phyloP scores from a whole-genome alignment of 768 basidiomycete species.

The Boletales sp. region DNA sequence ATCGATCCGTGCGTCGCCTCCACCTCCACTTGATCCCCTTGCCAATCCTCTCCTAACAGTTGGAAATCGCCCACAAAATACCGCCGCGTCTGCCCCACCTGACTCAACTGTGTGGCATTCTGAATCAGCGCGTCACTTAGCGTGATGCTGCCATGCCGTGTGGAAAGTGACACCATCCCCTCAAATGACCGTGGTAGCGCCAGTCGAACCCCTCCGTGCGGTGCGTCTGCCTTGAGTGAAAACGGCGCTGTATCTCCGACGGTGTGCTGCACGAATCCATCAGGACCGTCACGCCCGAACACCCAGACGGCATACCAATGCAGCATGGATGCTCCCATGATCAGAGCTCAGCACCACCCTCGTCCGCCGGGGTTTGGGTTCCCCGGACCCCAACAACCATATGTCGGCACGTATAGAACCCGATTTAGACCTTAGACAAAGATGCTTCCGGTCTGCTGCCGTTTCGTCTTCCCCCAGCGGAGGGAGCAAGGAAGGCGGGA shows the following conservation, averaged over 20 bases:
- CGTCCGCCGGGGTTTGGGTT: constrained; percentile 14
- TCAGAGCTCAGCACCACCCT: constrained; percentile 18
- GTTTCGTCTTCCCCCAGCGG: constrained; percentile 35
- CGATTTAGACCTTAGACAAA: constrained; percentile 32
- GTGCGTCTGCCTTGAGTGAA: constrained; percentile 4
- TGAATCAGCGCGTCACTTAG: constrained; percentile 12
- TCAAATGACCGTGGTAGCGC: constrained; percentile 21
- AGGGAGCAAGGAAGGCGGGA: constrained; percentile 39
- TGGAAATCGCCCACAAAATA: constrained; percentile 27
- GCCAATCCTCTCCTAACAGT: constrained; percentile 17
- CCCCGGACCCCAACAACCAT: constrained; percentile 26
- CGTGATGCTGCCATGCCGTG: constrained; percentile 13
- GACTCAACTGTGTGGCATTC: constrained; percentile 21
- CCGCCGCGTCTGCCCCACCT: constrained; percentile 9
- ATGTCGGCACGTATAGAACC: constrained; percentile 39
- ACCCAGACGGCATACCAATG: constrained; percentile 14
- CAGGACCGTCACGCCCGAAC: too few species aligned
- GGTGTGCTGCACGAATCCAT: constrained; percentile 9
- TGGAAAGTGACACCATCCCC: constrained; percentile 17
- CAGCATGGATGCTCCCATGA: constrained; percentile 12
- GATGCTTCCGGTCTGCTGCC: constrained; percentile 38
- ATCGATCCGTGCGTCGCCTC: constrained; percentile 17
- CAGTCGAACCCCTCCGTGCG: constrained; percentile 14
- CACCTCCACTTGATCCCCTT: constrained; percentile 17
- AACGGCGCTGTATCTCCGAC: constrained; percentile 15